These are phyloP conservation scores for Mucor plumbeus DNA, from an alignment of 371 early-diverging fungal species.

Conservation along the genomic window DNA sequence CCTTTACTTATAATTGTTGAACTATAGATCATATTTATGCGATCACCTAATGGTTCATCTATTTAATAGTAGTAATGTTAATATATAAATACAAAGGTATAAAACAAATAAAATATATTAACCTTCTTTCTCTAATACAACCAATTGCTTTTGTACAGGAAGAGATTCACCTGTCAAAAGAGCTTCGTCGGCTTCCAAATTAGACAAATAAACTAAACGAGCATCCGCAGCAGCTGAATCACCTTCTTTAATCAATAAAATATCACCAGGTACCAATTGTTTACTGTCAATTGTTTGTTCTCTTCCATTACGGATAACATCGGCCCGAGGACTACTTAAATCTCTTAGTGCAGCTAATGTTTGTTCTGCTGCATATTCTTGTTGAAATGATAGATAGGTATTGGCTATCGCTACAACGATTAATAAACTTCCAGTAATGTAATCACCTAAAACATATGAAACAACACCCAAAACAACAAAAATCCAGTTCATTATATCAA, in stretches of 20 bases:
- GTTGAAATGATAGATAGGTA: slow-evolving; percentile 81
- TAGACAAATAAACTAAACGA: slow-evolving; percentile 77
- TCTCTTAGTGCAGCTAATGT: slow-evolving; percentile 85
- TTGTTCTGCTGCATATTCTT: slow-evolving; percentile 89
- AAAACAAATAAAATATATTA: background rate
- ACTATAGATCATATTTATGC: slow-evolving; percentile 76
- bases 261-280: slow-evolving; percentile 88
- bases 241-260: slow-evolving; percentile 84
- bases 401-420: slow-evolving; percentile 78
- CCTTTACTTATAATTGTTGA: slow-evolving; percentile 77
- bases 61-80: background rate
- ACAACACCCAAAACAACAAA: slow-evolving; percentile 70
- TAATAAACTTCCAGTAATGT: slow-evolving; percentile 71
- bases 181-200: slow-evolving; percentile 85
- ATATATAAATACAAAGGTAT: background rate
- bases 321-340: slow-evolving; percentile 76
- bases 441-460: slow-evolving; percentile 62
- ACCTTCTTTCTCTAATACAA: slow-evolving; percentile 33
- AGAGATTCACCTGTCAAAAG: slow-evolving; percentile 87
- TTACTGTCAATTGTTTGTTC: slow-evolving; percentile 67
- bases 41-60: slow-evolving; percentile 74
- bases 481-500: slow-evolving; percentile 85
- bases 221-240: slow-evolving; percentile 90
- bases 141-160: slow-evolving; percentile 67
- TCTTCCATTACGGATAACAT: slow-evolving; percentile 81